Conservation (phyloP, 352 stramenopile genomes). For the Phytophthora agathidicida region DNA sequence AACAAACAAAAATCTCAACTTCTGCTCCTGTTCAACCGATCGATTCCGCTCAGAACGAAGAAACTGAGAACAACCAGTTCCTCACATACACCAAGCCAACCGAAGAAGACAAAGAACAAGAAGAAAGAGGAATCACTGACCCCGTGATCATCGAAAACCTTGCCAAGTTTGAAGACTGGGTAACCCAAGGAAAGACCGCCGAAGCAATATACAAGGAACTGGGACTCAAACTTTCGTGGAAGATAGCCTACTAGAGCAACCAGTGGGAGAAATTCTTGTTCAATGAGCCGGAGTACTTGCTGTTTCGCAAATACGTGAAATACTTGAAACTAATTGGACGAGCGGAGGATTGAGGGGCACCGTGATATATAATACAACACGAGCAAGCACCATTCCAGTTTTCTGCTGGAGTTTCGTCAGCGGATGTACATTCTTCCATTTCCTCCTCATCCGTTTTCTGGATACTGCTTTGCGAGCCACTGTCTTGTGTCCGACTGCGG, state of each 20-base stretch:
- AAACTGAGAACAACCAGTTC: too few species aligned
- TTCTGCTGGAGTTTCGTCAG: too few species aligned
- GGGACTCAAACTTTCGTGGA: slow-evolving; percentile 3
- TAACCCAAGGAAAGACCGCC: not conserved
- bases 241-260: not conserved
- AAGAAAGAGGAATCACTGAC: not conserved
- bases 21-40: not conserved
- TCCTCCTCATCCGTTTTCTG: too few species aligned
- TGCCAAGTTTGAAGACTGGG: slow-evolving; percentile 7
- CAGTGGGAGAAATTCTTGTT: not conserved
- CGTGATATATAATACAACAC: too few species aligned
- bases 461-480: too few species aligned
- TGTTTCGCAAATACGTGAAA: slow-evolving; percentile 9
- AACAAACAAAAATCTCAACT: too few species aligned
- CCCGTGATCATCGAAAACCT: slow-evolving; percentile 1
- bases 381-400: too few species aligned
- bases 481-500: too few species aligned
- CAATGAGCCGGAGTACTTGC: not conserved
- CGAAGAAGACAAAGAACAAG: not conserved
- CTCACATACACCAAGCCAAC: not conserved
- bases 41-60: too few species aligned
- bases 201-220: slow-evolving; percentile 5
- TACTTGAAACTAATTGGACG: slow-evolving; percentile 5
- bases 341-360: not conserved
- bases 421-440: too few species aligned